These are phyloP conservation scores for Priceomyces fermenticarens DNA, from an alignment of 805 yeast species.

Conservation along the genomic window DNA sequence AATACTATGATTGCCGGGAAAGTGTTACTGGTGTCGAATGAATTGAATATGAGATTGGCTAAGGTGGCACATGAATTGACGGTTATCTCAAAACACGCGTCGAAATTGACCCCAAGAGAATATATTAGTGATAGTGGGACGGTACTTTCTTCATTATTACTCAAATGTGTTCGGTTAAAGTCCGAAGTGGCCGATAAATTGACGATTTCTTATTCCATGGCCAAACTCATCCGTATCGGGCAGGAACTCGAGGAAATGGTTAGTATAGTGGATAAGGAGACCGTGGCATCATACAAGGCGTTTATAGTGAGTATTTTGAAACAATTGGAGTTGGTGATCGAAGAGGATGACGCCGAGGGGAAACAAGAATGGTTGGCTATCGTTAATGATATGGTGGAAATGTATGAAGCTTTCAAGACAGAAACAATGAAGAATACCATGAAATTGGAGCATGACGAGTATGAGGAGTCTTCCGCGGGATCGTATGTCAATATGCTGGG, in stretches of 20 bases:
- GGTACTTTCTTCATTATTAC: slow-evolving; percentile 40
- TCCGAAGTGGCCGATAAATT: slow-evolving; percentile 51
- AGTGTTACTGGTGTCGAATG: slow-evolving; percentile 50
- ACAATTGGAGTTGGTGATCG: slow-evolving; percentile 56
- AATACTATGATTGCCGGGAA: slow-evolving; percentile 53
- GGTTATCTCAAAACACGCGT: slow-evolving; percentile 42
- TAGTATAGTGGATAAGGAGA: slow-evolving; percentile 30
- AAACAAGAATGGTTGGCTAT: slow-evolving; percentile 67
- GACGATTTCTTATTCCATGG: slow-evolving; percentile 59
- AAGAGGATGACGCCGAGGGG: slow-evolving; percentile 50
- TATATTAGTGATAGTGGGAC: slow-evolving; percentile 54
- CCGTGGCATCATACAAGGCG: slow-evolving; percentile 47
- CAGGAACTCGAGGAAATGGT: slow-evolving; percentile 52
- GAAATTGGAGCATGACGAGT: slow-evolving; percentile 3
- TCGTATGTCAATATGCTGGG: no score
- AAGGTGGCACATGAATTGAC: slow-evolving; percentile 46
- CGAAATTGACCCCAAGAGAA: slow-evolving; percentile 41
- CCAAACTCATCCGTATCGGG: slow-evolving; percentile 64
- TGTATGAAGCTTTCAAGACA: slow-evolving; percentile 56
- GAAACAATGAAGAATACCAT: slow-evolving; percentile 25
- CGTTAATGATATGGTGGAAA: slow-evolving; percentile 66
- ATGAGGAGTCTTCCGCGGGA: neutral
- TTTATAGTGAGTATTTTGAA: slow-evolving; percentile 57
- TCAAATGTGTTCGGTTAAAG: slow-evolving; percentile 48
- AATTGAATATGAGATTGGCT: slow-evolving; percentile 39